phyloP scores from a whole-genome alignment of 2,329 filamentous ascomycete species.

The Rosellinia necatrix region DNA sequence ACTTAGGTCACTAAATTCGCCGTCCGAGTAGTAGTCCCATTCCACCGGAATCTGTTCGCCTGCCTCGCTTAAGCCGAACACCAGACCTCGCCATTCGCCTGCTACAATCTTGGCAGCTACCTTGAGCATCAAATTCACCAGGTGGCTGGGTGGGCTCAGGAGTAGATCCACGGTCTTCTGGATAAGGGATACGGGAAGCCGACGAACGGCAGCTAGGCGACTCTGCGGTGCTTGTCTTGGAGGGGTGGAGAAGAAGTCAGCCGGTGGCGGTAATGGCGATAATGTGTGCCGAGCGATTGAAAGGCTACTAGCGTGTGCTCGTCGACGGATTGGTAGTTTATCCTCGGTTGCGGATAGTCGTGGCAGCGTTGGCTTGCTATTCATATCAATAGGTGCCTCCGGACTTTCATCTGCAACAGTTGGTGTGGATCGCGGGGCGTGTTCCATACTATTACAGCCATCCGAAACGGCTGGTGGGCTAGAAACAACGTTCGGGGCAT shows the following conservation, averaged over 20 bases:
- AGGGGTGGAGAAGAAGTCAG: constrained; percentile 65
- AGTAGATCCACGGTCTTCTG: constrained; percentile 78
- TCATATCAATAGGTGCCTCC: not conserved
- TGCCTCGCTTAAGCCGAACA: constrained; percentile 58
- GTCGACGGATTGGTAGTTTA: constrained; percentile 53
- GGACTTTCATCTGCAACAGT: not conserved
- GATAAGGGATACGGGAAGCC: constrained; percentile 68
- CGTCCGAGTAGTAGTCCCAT: constrained; percentile 67
- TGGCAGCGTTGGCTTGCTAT: constrained; percentile 3
- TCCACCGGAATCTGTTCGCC: constrained; percentile 61
- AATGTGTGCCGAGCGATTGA: constrained; percentile 60
- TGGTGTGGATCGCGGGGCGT: constrained; percentile 28
- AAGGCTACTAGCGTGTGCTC: constrained; percentile 57
- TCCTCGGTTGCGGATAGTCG: constrained; percentile 40
- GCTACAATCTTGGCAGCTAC: constrained; percentile 77
- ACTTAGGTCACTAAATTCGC: constrained; percentile 57
- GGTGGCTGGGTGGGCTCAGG: constrained; percentile 77
- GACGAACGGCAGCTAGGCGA: constrained; percentile 51
- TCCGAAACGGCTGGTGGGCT: constrained; percentile 37
- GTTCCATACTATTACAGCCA: constrained; percentile 33
- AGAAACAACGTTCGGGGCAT: constrained; percentile 36
- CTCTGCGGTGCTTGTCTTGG: constrained; percentile 43
- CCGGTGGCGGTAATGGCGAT: constrained; percentile 70
- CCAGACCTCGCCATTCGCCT: constrained; percentile 65
- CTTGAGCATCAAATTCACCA: constrained; percentile 78